Conservation (phyloP, 2,329 filamentous ascomycete species). For the Chaetomium sp. region DNA sequence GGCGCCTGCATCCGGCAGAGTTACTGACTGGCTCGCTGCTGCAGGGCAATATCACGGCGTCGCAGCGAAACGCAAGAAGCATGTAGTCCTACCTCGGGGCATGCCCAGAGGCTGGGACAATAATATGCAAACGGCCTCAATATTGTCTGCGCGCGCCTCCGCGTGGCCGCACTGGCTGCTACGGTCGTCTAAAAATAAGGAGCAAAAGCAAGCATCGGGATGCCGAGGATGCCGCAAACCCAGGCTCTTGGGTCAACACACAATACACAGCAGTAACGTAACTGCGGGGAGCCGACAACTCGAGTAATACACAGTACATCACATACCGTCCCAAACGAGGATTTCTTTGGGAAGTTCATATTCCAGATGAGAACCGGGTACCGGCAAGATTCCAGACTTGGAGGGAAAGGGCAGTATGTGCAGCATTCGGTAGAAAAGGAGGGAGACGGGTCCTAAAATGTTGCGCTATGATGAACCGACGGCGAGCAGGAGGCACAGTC, state of each 20-base stretch:
- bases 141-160: slow-evolving; percentile 15
- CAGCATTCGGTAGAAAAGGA: neutral
- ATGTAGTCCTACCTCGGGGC: neutral
- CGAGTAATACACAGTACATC: neutral
- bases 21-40: slow-evolving; percentile 13
- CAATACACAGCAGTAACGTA: neutral
- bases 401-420: neutral
- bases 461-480: neutral
- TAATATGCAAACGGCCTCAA: slow-evolving; percentile 22
- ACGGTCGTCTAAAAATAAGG: slow-evolving; percentile 19
- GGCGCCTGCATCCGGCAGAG: slow-evolving; percentile 9
- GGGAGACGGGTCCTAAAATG: neutral
- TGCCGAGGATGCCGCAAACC: neutral
- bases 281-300: neutral
- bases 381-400: neutral
- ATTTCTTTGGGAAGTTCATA: too few relatives aligned
- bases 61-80: slow-evolving; percentile 1
- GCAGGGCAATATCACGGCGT: slow-evolving; percentile 17
- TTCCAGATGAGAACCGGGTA: neutral
- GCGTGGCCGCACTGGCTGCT: slow-evolving; percentile 4
- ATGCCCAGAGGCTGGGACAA: neutral
- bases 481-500: neutral
- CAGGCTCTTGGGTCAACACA: neutral
- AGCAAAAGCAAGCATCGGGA: neutral
- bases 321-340: neutral